These are phyloP conservation scores for Haematococcus lacustris DNA, from an alignment of 139 green algal genomes.

Conservation along the genomic window DNA sequence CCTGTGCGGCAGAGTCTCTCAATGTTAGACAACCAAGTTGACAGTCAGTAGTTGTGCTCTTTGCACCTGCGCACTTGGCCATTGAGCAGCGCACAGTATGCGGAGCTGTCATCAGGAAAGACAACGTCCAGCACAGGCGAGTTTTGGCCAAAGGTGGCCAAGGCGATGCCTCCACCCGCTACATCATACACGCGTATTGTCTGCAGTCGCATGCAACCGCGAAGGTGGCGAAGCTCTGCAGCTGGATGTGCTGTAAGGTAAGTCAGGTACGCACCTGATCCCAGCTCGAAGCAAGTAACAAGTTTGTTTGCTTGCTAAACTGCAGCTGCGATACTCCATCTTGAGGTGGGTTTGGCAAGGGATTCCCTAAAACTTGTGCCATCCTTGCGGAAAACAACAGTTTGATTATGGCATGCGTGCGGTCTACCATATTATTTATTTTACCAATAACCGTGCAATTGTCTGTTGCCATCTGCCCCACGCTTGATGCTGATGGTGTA, in stretches of 20 bases:
- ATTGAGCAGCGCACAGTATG: constrained; percentile 54
- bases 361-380: constrained; percentile 17
- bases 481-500: no score
- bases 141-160: constrained; percentile 32
- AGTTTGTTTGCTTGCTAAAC: constrained; percentile 40
- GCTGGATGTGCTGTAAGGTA: not conserved
- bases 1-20: not conserved
- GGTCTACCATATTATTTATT: no score
- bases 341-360: constrained; percentile 32
- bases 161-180: constrained; percentile 10
- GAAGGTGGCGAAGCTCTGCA: not conserved
- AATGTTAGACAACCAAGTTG: not conserved
- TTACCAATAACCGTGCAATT: no score
- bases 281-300: constrained; percentile 68
- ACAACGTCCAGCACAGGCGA: constrained; percentile 64
- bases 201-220: constrained; percentile 34
- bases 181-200: constrained; percentile 63
- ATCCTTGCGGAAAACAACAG: no score
- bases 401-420: no score
- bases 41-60: not conserved
- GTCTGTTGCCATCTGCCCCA: no score
- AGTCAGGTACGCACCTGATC: constrained; percentile 44
- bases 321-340: constrained; percentile 63
- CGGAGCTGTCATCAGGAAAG: constrained; percentile 50
- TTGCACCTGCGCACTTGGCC: constrained; percentile 50